Conservation (phyloP, 208 protist genomes). For the Trypanosoma melophagium region DNA sequence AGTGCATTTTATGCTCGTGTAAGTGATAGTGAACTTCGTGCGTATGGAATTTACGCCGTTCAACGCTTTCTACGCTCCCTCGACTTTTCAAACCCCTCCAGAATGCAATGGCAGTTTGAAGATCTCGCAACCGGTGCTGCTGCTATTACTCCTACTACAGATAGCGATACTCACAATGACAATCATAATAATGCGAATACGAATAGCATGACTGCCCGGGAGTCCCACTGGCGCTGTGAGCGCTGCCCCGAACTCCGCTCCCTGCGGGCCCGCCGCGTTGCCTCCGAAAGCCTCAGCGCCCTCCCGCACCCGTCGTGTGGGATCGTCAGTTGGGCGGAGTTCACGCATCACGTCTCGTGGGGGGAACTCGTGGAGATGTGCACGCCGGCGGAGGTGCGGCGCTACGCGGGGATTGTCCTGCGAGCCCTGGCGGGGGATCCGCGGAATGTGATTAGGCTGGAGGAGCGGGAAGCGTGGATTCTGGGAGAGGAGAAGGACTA, state of each 20-base stretch:
- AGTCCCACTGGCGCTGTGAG: slow-evolving; percentile 25
- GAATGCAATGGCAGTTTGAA: slow-evolving; percentile 20
- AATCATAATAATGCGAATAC: not conserved
- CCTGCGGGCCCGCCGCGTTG: slow-evolving; percentile 38
- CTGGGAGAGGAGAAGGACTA: slow-evolving; percentile 1
- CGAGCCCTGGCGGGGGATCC: slow-evolving; percentile 37
- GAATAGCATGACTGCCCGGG: not conserved
- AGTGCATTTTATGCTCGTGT: slow-evolving; percentile 28
- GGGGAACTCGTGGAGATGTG: slow-evolving; percentile 67
- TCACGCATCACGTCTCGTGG: slow-evolving; percentile 74
- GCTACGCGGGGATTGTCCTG: slow-evolving; percentile 38
- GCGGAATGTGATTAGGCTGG: slow-evolving; percentile 51
- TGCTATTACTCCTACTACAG: not conserved
- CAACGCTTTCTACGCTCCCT: slow-evolving; percentile 24
- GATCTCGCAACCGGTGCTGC: not conserved
- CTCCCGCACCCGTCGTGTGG: slow-evolving; percentile 65
- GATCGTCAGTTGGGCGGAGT: slow-evolving; percentile 68
- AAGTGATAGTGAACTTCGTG: slow-evolving; percentile 18
- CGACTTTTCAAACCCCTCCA: slow-evolving; percentile 14
- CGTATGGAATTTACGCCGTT: slow-evolving; percentile 24
- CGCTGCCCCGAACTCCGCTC: slow-evolving; percentile 65
- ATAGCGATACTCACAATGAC: not conserved
- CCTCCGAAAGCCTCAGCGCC: slow-evolving; percentile 40
- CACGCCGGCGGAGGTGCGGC: slow-evolving; percentile 46
- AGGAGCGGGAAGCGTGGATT: slow-evolving; percentile 7